Percentiles rank a stretch among this genome's conserved stretches.
Evolutionary conservation across 1,284 basidiomycete species (phyloP).

Genomic region (Trichosporon sp.): DNA sequence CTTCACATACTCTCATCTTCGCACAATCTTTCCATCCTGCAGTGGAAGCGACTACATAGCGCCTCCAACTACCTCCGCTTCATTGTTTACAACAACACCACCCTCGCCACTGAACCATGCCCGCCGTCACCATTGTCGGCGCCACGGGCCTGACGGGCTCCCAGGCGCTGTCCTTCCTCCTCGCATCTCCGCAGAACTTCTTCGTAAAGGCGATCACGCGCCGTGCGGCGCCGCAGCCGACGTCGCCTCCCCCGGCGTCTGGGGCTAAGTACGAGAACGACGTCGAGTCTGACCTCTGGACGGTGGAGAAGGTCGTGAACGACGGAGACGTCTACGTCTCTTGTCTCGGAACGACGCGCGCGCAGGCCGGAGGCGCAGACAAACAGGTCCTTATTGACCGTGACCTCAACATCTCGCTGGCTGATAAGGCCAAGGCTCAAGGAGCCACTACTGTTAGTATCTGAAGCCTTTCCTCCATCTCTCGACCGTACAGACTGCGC

Average conservation of each 20-base stretch:
- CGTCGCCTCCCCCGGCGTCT: conserved; percentile 24
- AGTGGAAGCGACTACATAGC: neutral
- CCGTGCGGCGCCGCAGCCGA: conserved; percentile 29
- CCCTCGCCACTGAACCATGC: conserved; percentile 11
- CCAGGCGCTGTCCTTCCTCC: conserved; percentile 38
- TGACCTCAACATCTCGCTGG: conserved; percentile 48
- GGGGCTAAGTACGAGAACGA: conserved; percentile 38
- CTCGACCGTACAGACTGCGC: no score
- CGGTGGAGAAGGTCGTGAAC: conserved; percentile 28
- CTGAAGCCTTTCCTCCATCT: no score
- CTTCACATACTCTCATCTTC: neutral
- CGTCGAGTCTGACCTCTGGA: conserved; percentile 37
- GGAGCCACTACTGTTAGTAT: conserved; percentile 47
- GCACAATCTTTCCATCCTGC: neutral
- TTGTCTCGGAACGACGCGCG: conserved; percentile 52
- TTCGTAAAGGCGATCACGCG: conserved; percentile 50
- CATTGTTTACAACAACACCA: neutral
- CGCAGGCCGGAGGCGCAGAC: conserved; percentile 41
- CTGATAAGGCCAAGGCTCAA: conserved; percentile 47
- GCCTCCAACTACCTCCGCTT: neutral
- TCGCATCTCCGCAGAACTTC: conserved; percentile 41
- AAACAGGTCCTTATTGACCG: conserved; percentile 47
- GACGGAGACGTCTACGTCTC: conserved; percentile 42
- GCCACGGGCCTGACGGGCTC: conserved; percentile 54
- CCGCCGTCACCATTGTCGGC: conserved; percentile 48